Conservation (phyloP, 805 yeast genomes). For the Lipomyces sp. region DNA sequence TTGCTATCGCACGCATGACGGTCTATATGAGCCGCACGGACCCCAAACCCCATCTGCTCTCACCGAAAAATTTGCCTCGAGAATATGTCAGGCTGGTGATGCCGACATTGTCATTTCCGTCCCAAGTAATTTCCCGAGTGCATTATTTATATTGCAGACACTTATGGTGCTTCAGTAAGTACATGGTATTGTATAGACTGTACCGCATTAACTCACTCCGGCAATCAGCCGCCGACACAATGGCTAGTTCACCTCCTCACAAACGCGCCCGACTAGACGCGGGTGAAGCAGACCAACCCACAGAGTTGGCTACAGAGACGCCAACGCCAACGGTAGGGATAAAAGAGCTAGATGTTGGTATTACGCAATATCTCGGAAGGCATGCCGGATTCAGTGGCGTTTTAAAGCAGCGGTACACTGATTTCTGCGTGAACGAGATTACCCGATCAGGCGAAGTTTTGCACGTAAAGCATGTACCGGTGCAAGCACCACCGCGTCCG, state of each 20-base stretch:
- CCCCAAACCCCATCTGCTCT: background rate
- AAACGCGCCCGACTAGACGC: conserved; percentile 8
- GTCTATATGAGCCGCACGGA: background rate
- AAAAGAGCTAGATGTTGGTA: conserved; percentile 83
- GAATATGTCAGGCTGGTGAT: background rate
- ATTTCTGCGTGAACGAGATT: conserved; percentile 91
- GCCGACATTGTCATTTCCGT: background rate
- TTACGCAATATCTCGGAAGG: conserved; percentile 66
- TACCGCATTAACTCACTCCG: background rate
- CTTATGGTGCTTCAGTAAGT: background rate
- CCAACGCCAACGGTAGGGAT: background rate
- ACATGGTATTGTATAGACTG: background rate
- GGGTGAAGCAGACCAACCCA: background rate
- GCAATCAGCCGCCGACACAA: background rate
- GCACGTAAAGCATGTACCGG: conserved; percentile 77
- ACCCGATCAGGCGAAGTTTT: conserved; percentile 69
- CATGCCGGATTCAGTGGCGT: conserved; percentile 74
- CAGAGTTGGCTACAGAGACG: background rate
- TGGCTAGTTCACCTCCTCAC: background rate
- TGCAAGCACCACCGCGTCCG: conserved; percentile 49
- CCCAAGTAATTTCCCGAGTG: background rate
- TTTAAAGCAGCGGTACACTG: conserved; percentile 81
- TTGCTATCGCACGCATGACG: no score
- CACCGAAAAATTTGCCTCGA: background rate
- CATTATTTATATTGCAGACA: background rate